A percentile compares a stretch with the other conserved stretches of the same genome.
Conservation (phyloP, 2,329 filamentous ascomycete genomes). For the Fusarium dlaminii region DNA sequence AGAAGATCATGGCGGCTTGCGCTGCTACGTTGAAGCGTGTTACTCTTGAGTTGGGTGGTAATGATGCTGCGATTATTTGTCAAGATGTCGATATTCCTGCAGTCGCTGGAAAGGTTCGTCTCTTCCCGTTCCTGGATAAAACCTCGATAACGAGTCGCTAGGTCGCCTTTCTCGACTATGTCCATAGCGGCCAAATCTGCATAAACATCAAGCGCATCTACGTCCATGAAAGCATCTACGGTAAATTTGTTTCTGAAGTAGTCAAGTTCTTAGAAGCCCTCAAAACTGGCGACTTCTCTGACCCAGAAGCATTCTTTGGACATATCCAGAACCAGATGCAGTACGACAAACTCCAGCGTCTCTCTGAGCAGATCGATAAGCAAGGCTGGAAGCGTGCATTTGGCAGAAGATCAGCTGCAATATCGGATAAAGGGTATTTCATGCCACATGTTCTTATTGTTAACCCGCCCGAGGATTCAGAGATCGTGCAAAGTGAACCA, state of each 20-base stretch:
- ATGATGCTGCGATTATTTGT: background rate
- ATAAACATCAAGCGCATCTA: conserved; percentile 6
- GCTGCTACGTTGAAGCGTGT: conserved; percentile 65
- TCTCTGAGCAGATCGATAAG: conserved; percentile 58
- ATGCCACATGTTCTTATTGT: conserved; percentile 68
- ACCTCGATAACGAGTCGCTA: no score
- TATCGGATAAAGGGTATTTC: conserved; percentile 59
- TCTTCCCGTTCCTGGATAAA: no score
- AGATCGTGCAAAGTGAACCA: conserved; percentile 65
- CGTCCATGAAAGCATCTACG: background rate
- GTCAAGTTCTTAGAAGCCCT: conserved; percentile 25
- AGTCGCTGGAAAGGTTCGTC: conserved; percentile 5
- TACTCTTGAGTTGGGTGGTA: conserved; percentile 61
- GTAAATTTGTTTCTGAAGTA: background rate
- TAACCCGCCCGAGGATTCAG: conserved; percentile 65
- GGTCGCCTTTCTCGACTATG: background rate
- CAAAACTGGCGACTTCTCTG: conserved; percentile 56
- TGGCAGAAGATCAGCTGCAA: conserved; percentile 29
- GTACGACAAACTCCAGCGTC: conserved; percentile 52
- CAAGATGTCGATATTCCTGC: background rate
- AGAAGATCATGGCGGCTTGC: conserved; percentile 45
- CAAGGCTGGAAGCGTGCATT: conserved; percentile 52
- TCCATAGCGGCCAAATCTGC: background rate
- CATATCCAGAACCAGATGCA: conserved; percentile 71
- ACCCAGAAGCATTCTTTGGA: conserved; percentile 56